Base-by-base conservation (phyloP, 208 protist species). In the Trypanosoma melophagium region DNA sequence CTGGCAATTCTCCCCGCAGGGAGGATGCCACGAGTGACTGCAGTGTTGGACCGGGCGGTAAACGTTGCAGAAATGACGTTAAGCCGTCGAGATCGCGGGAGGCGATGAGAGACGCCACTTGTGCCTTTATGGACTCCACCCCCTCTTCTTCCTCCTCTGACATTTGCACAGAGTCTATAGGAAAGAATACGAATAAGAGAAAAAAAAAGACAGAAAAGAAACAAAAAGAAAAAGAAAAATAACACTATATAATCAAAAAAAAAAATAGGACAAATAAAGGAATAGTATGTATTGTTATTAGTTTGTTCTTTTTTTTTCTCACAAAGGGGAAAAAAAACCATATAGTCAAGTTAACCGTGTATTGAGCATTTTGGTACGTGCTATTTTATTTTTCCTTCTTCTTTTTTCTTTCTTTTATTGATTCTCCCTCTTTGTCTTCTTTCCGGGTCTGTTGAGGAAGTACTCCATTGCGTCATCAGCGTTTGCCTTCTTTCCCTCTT, bases 391-490 rank as follows among this genome's bases (percentile, higher is more conserved):
- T 35, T 35, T 35, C 5, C 28, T 35, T 65, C 14, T 52, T 38
- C 7, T 31, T 17, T 53, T 16, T 55, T 31, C 12, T 13, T n/a
- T 17, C 42, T 35, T 50, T 24, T 22, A 54, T 5, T 31, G 13
- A 25, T 51, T 45, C 56, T 67, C 60, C 47, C 64, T 76, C 61
- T 71, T 77, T 57, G 55, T 44, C 28, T 58, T 51, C 38, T 74
- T 73, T 5, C 24, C 42, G 16, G 66, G 71, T 44, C 82, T 74
- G 13, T 71, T 59, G 5, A 96, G 53, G 58, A 96, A 96, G 64
- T 87, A 96, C 57, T 93, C 85, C 13, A 93, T 70, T 16, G 81
- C 75, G 35, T 70, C 68, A 5, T 87, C 74, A 12, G 77, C 60
- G n/a, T 58, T 62, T 22, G 31, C 44, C 28, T 60, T 25, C 41